phyloP scores from a whole-genome alignment of 1,284 basidiomycete genomes.

The Hymenochaete sp. region DNA sequence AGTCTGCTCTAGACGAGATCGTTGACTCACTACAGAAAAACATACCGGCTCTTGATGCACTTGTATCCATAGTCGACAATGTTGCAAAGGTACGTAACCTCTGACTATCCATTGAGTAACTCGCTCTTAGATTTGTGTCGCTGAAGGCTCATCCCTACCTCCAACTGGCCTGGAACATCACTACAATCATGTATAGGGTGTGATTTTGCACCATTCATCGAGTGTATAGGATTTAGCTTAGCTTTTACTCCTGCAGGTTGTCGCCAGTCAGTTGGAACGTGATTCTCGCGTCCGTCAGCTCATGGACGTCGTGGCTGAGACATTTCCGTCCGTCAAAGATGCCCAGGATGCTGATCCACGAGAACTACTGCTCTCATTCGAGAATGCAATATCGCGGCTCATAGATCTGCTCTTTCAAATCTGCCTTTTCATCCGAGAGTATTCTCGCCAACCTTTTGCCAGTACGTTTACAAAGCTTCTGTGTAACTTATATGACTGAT shows the following conservation, averaged over 20 bases:
- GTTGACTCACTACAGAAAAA: background rate
- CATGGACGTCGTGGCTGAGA: background rate
- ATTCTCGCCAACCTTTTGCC: too few species aligned
- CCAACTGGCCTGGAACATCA: background rate
- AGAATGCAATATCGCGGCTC: too few species aligned
- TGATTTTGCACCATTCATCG: background rate
- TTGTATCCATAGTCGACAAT: background rate
- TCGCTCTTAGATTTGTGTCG: background rate
- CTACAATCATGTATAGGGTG: slow-evolving; percentile 1
- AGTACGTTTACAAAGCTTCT: too few species aligned
- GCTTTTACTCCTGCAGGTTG: background rate
- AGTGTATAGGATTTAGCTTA: background rate
- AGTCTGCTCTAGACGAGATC: too few species aligned
- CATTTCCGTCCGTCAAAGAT: background rate
- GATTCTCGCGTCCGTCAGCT: background rate
- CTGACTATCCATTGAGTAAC: background rate
- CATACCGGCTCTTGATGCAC: background rate
- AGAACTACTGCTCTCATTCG: too few species aligned
- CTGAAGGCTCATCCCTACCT: background rate
- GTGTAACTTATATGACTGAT: too few species aligned
- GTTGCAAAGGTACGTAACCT: background rate
- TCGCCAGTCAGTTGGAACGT: background rate
- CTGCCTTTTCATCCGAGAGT: too few species aligned
- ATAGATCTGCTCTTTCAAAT: too few species aligned
- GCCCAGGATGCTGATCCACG: too few species aligned